These are phyloP conservation scores for Talaromyces sp. DNA, from an alignment of 2,329 filamentous ascomycete genomes.

Conservation along the genomic window DNA sequence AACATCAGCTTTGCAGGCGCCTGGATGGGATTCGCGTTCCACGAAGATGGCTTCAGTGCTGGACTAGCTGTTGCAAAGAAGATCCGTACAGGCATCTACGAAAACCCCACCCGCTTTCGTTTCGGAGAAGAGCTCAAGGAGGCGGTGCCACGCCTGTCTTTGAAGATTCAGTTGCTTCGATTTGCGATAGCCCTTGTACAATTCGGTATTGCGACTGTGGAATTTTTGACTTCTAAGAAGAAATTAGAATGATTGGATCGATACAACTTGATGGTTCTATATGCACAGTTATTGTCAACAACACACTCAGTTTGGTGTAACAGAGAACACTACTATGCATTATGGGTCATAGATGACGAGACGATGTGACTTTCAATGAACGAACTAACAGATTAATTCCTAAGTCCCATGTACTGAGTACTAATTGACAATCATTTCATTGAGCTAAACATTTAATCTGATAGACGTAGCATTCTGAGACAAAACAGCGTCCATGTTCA, in stretches of 20 bases:
- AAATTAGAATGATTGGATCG: not conserved
- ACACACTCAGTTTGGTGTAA: not conserved
- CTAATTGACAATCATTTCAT: not conserved
- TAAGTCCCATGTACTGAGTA: no score
- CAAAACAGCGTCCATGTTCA: not conserved
- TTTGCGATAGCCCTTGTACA: not conserved
- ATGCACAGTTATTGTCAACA: not conserved
- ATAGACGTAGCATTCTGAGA: not conserved
- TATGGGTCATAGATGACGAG: not conserved
- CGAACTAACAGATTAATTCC: no score
- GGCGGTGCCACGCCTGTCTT: not conserved
- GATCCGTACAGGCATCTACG: not conserved
- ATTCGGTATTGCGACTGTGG: not conserved
- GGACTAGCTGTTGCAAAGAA: conserved; percentile 3
- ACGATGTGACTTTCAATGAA: no score
- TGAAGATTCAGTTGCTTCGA: not conserved
- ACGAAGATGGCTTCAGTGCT: conserved; percentile 11
- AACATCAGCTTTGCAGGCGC: conserved; percentile 11
- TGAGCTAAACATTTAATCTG: not conserved
- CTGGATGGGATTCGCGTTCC: conserved; percentile 15
- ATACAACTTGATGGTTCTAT: not conserved
- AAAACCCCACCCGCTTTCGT: not conserved
- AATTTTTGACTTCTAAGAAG: not conserved
- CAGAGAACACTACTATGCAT: not conserved
- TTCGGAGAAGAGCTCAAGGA: not conserved